Percentiles rank a stretch among this genome's conserved stretches.
phyloP scores from a whole-genome alignment of 305 asterid species.

The Plantago lanceolata region DNA sequence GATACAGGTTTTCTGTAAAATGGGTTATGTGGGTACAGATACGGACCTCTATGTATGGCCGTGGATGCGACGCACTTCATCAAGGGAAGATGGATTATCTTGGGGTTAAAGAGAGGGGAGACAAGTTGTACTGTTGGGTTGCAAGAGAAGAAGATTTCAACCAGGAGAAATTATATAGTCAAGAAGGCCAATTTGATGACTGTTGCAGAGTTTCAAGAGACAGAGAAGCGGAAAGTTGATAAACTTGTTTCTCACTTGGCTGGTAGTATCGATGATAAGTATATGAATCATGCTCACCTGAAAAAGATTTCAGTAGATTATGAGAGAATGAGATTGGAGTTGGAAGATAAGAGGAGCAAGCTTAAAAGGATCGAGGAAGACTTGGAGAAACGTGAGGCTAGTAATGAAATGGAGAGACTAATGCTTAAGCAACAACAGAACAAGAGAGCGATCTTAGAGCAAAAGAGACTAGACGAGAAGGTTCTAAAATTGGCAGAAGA shows the following conservation, averaged over 20 bases:
- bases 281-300: constrained; percentile 30
- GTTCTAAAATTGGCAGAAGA: constrained; percentile 34
- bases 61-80: constrained; percentile 33
- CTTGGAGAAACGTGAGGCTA: constrained; percentile 43
- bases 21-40: background rate
- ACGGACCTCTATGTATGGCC: too few species aligned
- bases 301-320: constrained; percentile 30
- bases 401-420: constrained; percentile 32
- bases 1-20: background rate
- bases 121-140: constrained; percentile 39
- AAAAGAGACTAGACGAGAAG: constrained; percentile 42
- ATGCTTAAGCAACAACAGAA: constrained; percentile 43
- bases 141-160: constrained; percentile 33
- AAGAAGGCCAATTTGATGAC: constrained; percentile 36
- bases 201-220: constrained; percentile 27
- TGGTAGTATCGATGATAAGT: constrained; percentile 30
- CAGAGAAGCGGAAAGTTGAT: constrained; percentile 25
- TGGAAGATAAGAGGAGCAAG: constrained; percentile 33
- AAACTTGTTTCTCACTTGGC: constrained; percentile 37
- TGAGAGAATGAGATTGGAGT: constrained; percentile 24
- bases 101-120: constrained; percentile 18
- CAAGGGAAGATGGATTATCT: constrained; percentile 44
- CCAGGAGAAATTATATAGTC: constrained; percentile 19
- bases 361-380: constrained; percentile 39
- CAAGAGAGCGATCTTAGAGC: constrained; percentile 49